Evolutionary conservation across 495 filamentous ascomycete species (phyloP), one percentile per base, ranked within the genome.

Genomic region (Pyrenula massariospora): DNA sequence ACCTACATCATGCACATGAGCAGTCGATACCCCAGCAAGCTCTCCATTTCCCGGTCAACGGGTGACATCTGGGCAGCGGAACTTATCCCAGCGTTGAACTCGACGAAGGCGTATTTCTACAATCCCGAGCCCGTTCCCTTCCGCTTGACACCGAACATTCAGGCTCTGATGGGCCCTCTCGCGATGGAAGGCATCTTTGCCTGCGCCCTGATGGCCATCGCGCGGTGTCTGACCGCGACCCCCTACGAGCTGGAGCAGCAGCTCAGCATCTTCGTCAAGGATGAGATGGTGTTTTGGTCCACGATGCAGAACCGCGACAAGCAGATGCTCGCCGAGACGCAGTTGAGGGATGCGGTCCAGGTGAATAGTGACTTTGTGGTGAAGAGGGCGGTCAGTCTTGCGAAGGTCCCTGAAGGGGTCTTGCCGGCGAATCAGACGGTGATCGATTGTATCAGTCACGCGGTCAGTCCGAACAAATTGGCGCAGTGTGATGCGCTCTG

Each of bases 281-380:
- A 99, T 62, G 94, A 99, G 69, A 94, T 97, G 84, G 90, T 91
- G 63, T 95, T 91, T 71, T 97, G 93, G 93, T 89, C 88, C 62
- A 95, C 89, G 10, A 83, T 81, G 56, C 84, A 86, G 55, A 88
- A 95, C 65, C 83, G 89, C 23, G 70, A 71, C n/a, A 62, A 61
- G 12, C 8, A 8, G 8, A 15, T 15, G 31, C 75, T 89, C 53
- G 78, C 77, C 22, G 86, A 91, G 48, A 77, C 72, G 10, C 84
- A 87, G 67, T 74, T 99, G 51, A 80, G 94, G 48, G 90, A 96
- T 25, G 80, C 86, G 59, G 94, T 97, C 15, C 85, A 91, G 71
- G 74, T 76, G 25, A 99, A 97, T 70, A 88, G 85, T 60, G 91
- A 96, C 47, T 75, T 88, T 60, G 87, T 97, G 52, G 90, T 96